These are phyloP conservation scores for Pterulicium gracile DNA, from an alignment of 1,284 basidiomycete species.

Conservation along the genomic window DNA sequence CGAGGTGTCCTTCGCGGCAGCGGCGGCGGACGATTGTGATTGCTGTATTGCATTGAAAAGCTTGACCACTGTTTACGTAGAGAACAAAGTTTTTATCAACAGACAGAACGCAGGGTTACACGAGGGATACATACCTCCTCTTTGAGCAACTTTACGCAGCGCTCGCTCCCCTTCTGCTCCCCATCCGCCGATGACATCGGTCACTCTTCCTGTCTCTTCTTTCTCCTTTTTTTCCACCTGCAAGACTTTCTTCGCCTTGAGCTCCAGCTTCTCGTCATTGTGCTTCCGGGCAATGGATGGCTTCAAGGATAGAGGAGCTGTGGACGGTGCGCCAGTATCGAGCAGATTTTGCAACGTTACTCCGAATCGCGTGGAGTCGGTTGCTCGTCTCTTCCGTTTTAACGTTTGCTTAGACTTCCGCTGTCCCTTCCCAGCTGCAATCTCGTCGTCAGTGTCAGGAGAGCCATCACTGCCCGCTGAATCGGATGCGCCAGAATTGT, in stretches of 20 bases:
- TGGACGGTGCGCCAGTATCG: constrained; percentile 53
- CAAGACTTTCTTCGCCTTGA: constrained; percentile 55
- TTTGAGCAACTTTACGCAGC: constrained; percentile 70
- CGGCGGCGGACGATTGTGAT: constrained; percentile 45
- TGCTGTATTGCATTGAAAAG: constrained; percentile 77
- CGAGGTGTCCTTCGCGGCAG: constrained; percentile 46
- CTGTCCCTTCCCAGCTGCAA: constrained; percentile 34
- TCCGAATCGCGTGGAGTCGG: constrained; percentile 63
- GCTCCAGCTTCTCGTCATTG: constrained; percentile 65
- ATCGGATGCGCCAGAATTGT: constrained; percentile 10
- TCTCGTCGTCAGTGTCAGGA: constrained; percentile 53
- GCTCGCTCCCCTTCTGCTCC: constrained; percentile 68
- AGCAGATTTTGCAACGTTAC: constrained; percentile 59
- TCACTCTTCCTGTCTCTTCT: constrained; percentile 62
- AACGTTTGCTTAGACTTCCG: constrained; percentile 66
- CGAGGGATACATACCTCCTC: constrained; percentile 48
- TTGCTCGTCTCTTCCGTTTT: constrained; percentile 72
- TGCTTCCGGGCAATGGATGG: constrained; percentile 56
- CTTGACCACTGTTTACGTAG: constrained; percentile 49
- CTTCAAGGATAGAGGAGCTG: constrained; percentile 62
- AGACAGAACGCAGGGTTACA: constrained; percentile 1
- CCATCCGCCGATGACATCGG: constrained; percentile 76
- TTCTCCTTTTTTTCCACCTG: constrained; percentile 64
- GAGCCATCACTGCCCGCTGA: constrained; percentile 12
- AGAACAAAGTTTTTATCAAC: background rate